Conservation (phyloP, 176 grass and related monocot genomes). For the Aechmea fasciata region DNA sequence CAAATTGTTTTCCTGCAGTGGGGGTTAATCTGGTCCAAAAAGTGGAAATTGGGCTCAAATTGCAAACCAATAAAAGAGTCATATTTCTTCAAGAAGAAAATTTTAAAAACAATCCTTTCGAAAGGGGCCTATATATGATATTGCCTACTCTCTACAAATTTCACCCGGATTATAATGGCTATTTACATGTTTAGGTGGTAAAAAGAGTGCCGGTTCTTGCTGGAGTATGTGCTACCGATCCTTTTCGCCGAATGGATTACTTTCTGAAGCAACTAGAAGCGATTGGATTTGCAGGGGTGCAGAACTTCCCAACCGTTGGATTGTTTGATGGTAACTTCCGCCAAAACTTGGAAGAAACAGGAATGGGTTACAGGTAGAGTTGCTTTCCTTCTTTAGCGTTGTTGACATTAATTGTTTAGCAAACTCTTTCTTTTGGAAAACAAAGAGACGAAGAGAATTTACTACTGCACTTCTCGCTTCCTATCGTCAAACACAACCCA, state of each 20-base stretch:
- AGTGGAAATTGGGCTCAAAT: no score
- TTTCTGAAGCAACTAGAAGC: slow-evolving; percentile 76
- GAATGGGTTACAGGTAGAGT: slow-evolving; percentile 88
- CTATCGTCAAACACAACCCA: no score
- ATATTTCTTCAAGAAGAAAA: no score
- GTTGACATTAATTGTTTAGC: neutral
- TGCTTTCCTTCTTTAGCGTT: neutral
- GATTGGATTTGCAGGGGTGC: slow-evolving; percentile 76
- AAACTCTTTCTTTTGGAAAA: no score
- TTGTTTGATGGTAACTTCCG: slow-evolving; percentile 89
- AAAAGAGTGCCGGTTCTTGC: slow-evolving; percentile 88
- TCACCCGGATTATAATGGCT: neutral
- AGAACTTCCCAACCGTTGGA: slow-evolving; percentile 96
- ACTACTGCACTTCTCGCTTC: no score
- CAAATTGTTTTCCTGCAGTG: no score
- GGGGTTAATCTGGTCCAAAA: no score
- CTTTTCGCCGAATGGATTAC: slow-evolving; percentile 79
- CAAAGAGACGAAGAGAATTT: no score
- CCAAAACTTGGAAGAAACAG: slow-evolving; percentile 92
- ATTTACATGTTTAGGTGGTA: slow-evolving; percentile 44
- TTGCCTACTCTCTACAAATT: neutral
- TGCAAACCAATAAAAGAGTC: no score
- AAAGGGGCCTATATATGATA: no score
- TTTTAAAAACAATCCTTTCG: no score
- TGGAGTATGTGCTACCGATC: slow-evolving; percentile 93